phyloP scores from a whole-genome alignment of 2,329 filamentous ascomycete genomes.

The Penicillium sp. region DNA sequence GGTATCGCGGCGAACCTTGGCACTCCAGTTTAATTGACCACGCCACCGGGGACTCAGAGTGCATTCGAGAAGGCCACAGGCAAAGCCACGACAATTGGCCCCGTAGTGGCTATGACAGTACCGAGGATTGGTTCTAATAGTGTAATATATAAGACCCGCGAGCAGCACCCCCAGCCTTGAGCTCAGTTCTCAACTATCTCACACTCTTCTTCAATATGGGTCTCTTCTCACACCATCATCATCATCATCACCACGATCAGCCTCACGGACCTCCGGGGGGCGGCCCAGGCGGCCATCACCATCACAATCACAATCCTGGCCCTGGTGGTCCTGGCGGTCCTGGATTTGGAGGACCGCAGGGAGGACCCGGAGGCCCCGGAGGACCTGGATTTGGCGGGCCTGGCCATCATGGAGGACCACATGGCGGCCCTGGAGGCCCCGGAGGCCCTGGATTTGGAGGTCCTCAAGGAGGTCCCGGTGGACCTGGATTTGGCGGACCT shows the following conservation, averaged over 20 bases:
- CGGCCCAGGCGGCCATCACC: not conserved
- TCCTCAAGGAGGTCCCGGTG: not conserved
- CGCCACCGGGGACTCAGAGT: constrained; percentile 3
- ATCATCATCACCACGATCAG: constrained; percentile 8
- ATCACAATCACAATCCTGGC: not conserved
- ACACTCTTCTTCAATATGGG: constrained; percentile 15
- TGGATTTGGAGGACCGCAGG: not conserved
- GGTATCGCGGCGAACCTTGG: constrained; percentile 2
- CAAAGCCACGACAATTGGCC: constrained; percentile 1
- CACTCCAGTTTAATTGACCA: not conserved
- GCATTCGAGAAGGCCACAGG: not conserved
- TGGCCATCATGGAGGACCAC: not conserved
- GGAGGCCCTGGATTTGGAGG: not conserved
- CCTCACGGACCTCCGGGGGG: not conserved
- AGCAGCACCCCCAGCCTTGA: not conserved
- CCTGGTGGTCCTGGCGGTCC: not conserved
- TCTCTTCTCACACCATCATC: constrained; percentile 16
- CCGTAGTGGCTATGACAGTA: not conserved
- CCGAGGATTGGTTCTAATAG: not conserved
- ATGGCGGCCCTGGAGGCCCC: not conserved
- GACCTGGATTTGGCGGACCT: not conserved
- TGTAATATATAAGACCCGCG: not conserved
- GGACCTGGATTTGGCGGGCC: not conserved
- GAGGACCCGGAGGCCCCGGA: not conserved
- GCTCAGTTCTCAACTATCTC: not conserved